These are phyloP conservation scores for Pseudocercospora vitis DNA, from an alignment of 2,329 filamentous ascomycete species.

Conservation along the genomic window DNA sequence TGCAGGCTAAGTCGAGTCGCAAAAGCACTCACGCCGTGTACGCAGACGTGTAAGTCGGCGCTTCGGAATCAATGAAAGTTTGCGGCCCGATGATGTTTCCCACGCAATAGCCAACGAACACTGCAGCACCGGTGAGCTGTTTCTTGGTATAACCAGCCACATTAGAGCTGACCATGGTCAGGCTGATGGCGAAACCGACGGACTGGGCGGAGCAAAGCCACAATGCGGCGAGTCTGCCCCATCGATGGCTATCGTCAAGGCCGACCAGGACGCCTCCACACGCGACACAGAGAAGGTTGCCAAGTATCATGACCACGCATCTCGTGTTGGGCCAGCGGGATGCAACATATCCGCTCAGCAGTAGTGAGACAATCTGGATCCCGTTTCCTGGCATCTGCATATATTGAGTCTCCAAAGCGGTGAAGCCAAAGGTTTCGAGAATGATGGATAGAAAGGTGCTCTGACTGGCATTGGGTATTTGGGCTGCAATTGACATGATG, in stretches of 20 bases:
- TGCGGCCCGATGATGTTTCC: conserved; percentile 33
- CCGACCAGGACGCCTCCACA: conserved; percentile 4
- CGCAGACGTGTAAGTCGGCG: conserved; percentile 19
- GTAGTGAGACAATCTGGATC: conserved; percentile 1
- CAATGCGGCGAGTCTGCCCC: conserved; percentile 29
- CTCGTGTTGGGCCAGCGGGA: not conserved
- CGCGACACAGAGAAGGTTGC: conserved; percentile 2
- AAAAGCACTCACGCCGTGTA: conserved; percentile 25
- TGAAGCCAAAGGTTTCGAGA: conserved; percentile 47
- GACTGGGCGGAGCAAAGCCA: conserved; percentile 57
- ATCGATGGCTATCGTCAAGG: not conserved
- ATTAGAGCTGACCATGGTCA: conserved; percentile 54
- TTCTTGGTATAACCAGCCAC: conserved; percentile 56
- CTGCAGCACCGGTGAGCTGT: conserved; percentile 49
- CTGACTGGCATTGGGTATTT: conserved; percentile 57
- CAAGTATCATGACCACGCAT: conserved; percentile 2
- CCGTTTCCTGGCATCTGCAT: conserved; percentile 47
- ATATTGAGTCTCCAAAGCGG: conserved; percentile 54
- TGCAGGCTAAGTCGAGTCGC: not conserved
- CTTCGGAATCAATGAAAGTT: conserved; percentile 18
- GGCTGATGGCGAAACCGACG: conserved; percentile 52
- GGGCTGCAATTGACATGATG: conserved; percentile 54
- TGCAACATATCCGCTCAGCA: conserved; percentile 1
- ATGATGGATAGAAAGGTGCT: conserved; percentile 52
- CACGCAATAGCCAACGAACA: too few species aligned